Evolutionary conservation across 768 basidiomycete genomes (phyloP), one percentile per base, ranked within the genome.

Genomic region (Grammothele lineata): DNA sequence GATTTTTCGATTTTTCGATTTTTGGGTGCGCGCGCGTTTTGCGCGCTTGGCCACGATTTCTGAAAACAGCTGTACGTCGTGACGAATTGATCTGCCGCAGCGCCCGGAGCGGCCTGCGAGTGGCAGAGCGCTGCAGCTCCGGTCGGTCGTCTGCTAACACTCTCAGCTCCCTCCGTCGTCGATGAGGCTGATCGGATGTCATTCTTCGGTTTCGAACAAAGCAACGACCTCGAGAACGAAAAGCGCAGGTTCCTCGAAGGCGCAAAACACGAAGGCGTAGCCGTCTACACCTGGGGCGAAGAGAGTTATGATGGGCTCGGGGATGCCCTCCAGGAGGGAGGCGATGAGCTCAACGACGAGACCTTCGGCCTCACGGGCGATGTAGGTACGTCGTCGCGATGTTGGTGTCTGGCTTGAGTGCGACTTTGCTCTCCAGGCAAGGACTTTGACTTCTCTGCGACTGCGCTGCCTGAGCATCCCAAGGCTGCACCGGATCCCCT

Each of bases 261-360:
- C 18, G 60, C 49, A 21, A 51, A 54, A 14, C 74, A 83, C 40
- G 92, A 91, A 61, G 86, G 92, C 69, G 70, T 96, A 51, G 85
- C 90, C 3, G 89, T 93, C 38, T 94, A 91, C 67, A 91, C 85
- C 37, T 96, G 91, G 91, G 92, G 89, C 10, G 87, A 89, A 56
- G 89, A 89, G 33, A 82, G 81, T 55, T 92, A 93, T 62, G 90
- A 95, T 65, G 91, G 88, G 33, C 80, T 95, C 22, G 92, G 87
- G 43, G 86, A 91, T 66, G 81, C 81, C 40, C 76, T 97, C 44
- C 81, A 85, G 57, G 95, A 98, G 67, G 86, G 85, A 34, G 83
- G 83, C 47, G 93, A 97, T 73, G 93, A 94, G 56, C 64, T 94
- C 57, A 98, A 99, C 68, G 92, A 95, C 66, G 92, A 95, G 72